Percentiles rank a stretch among this genome's conserved stretches.
Evolutionary conservation across 768 basidiomycete species (phyloP).

Genomic region (Podaxis pistillaris): DNA sequence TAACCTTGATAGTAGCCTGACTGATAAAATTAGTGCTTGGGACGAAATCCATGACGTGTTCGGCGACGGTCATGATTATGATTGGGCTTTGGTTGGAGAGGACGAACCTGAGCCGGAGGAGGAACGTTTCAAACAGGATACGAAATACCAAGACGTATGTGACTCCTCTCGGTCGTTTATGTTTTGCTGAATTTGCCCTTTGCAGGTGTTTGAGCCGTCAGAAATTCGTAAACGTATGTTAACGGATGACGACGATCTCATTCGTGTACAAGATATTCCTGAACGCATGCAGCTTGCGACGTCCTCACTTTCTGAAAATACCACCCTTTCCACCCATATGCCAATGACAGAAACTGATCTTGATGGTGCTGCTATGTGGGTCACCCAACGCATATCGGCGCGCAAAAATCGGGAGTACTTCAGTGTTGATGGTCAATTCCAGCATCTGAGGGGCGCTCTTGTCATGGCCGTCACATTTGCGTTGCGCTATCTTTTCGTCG

Average conservation of each 20-base stretch:
- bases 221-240: conserved; percentile 88
- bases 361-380: conserved; percentile 84
- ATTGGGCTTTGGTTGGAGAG: conserved; percentile 88
- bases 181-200: conserved; percentile 9
- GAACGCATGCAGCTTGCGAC: conserved; percentile 94
- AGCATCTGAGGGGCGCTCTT: conserved; percentile 62
- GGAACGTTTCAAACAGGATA: conserved; percentile 60
- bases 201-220: conserved; percentile 94
- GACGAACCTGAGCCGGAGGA: conserved; percentile 54
- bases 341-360: conserved; percentile 72
- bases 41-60: conserved; percentile 96
- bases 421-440: conserved; percentile 57
- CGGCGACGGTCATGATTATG: conserved; percentile 94
- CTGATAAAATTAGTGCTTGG: conserved; percentile 68
- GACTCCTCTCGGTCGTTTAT: conserved; percentile 12
- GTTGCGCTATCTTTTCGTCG: conserved; percentile 79
- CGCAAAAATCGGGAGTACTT: conserved; percentile 74
- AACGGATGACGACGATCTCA: conserved; percentile 91
- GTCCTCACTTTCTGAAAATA: conserved; percentile 72
- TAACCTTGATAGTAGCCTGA: conserved; percentile 7
- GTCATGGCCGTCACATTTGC: conserved; percentile 78
- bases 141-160: conserved; percentile 81
- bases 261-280: conserved; percentile 86
- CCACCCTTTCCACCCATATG: conserved; percentile 58
- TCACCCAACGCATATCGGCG: conserved; percentile 73